These are phyloP conservation scores for Daedaleopsis nitida DNA, from an alignment of 768 basidiomycete genomes.

Conservation along the genomic window DNA sequence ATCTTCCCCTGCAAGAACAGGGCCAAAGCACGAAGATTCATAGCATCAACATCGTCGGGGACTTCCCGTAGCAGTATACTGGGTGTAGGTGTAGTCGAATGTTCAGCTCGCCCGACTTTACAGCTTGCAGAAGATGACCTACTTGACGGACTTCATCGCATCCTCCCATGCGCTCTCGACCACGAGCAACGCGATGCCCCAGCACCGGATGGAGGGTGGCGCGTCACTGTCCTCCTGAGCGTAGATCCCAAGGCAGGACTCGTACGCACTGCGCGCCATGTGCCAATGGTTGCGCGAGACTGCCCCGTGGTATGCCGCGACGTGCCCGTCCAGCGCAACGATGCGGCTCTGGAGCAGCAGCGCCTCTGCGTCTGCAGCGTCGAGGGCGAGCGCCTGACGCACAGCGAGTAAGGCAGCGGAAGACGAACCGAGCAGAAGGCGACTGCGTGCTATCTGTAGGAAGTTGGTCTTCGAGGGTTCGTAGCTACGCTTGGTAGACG, in stretches of 20 bases:
- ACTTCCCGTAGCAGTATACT: constrained; percentile 72
- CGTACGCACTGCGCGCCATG: constrained; percentile 7
- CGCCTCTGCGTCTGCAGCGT: constrained; percentile 3
- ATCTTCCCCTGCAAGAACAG: constrained; percentile 72
- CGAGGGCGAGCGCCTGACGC: constrained; percentile 2
- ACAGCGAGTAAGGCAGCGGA: constrained; percentile 3
- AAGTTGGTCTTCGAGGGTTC: not conserved
- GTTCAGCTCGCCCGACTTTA: not conserved
- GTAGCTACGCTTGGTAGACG: not conserved
- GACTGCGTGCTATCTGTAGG: constrained; percentile 4
- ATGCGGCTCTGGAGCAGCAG: constrained; percentile 3
- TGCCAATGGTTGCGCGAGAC: constrained; percentile 3
- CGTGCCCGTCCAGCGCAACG: not conserved
- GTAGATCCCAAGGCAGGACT: constrained; percentile 1
- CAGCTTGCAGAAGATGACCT: not conserved
- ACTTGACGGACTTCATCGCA: constrained; percentile 4
- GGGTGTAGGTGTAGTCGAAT: not conserved
- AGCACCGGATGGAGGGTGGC: constrained; percentile 10
- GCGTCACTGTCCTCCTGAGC: constrained; percentile 1
- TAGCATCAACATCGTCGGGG: constrained; percentile 70
- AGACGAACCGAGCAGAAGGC: constrained; percentile 4
- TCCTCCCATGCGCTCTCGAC: constrained; percentile 7
- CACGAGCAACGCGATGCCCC: constrained; percentile 8
- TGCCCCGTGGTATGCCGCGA: constrained; percentile 1
- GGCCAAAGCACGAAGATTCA: constrained; percentile 70